Conservation (phyloP, 2,329 filamentous ascomycete species). For the Diplodia corticola region DNA sequence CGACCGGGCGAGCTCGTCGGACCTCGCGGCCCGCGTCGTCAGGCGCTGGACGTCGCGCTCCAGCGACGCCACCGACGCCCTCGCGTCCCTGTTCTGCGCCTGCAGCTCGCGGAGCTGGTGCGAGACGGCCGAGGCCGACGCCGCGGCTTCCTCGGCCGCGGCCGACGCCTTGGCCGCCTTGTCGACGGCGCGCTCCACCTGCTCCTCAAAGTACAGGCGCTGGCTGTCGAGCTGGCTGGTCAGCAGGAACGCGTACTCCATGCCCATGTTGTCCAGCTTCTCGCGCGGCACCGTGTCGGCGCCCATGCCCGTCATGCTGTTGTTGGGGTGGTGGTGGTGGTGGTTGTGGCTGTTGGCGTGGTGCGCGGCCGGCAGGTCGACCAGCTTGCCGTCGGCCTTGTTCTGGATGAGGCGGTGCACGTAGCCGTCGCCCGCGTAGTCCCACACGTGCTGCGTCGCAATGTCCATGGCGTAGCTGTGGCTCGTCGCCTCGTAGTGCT, state of each 20-base stretch:
- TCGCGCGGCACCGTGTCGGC: conserved; percentile 71
- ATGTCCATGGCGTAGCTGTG: conserved; percentile 94
- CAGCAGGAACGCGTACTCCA: conserved; percentile 93
- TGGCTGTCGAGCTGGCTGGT: conserved; percentile 92
- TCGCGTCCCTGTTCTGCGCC: conserved; percentile 51
- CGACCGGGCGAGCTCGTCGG: conserved; percentile 72
- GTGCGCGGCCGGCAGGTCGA: conserved; percentile 71
- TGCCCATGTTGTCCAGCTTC: conserved; percentile 75
- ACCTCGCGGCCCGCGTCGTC: conserved; percentile 62
- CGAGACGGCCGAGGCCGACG: conserved; percentile 52
- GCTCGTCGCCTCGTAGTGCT: conserved; percentile 84
- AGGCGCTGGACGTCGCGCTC: conserved; percentile 69
- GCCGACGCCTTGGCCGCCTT: conserved; percentile 77
- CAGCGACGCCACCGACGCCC: conserved; percentile 63
- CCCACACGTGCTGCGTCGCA: conserved; percentile 93
- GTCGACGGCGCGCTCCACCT: conserved; percentile 83
- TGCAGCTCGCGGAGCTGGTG: conserved; percentile 57
- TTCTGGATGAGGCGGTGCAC: conserved; percentile 93
- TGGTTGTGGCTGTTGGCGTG: conserved; percentile 27
- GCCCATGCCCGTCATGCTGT: conserved; percentile 43
- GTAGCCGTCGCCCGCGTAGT: conserved; percentile 93
- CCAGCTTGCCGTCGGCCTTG: conserved; percentile 87
- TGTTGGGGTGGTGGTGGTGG: conserved; percentile 33
- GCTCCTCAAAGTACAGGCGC: conserved; percentile 89
- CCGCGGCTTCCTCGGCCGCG: conserved; percentile 61